Evolutionary conservation across 176 grass and related monocot species (phyloP).

Genomic region (Oryza officinalis): DNA sequence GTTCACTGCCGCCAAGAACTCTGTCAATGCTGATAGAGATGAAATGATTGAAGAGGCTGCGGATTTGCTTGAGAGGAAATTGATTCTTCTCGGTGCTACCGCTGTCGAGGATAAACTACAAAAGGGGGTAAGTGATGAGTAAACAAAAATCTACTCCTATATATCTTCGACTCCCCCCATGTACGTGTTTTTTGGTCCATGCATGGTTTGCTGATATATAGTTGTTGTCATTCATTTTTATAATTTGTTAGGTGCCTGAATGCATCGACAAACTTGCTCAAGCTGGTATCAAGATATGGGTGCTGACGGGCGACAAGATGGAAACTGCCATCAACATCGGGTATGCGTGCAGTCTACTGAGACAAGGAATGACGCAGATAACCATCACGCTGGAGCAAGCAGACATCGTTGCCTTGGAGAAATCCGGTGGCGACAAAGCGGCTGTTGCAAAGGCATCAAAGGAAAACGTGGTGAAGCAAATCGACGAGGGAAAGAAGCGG

Average conservation of each 20-base stretch:
- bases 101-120: constrained; percentile 93
- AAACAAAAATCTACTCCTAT: too few relatives aligned
- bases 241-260: constrained; percentile 69
- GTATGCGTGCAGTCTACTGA: constrained; percentile 85
- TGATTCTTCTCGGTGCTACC: constrained; percentile 87
- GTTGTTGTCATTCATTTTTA: background rate
- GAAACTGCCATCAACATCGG: constrained; percentile 98
- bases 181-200: too few relatives aligned
- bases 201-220: constrained; percentile 17
- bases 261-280: constrained; percentile 93
- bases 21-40: constrained; percentile 64
- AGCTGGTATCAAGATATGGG: constrained; percentile 99
- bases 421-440: constrained; percentile 52
- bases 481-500: constrained; percentile 56
- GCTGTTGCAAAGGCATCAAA: constrained; percentile 61
- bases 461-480: constrained; percentile 54
- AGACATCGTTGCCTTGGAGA: constrained; percentile 69
- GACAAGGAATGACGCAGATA: constrained; percentile 96
- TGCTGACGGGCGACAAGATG: constrained; percentile 95
- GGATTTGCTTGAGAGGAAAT: constrained; percentile 64
- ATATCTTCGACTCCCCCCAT: too few relatives aligned
- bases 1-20: constrained; percentile 72
- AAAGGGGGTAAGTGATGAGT: constrained; percentile 56
- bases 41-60: constrained; percentile 74
- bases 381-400: constrained; percentile 72